Base-by-base conservation (phyloP, 305 asterid species). In the Plantago coronopus region DNA sequence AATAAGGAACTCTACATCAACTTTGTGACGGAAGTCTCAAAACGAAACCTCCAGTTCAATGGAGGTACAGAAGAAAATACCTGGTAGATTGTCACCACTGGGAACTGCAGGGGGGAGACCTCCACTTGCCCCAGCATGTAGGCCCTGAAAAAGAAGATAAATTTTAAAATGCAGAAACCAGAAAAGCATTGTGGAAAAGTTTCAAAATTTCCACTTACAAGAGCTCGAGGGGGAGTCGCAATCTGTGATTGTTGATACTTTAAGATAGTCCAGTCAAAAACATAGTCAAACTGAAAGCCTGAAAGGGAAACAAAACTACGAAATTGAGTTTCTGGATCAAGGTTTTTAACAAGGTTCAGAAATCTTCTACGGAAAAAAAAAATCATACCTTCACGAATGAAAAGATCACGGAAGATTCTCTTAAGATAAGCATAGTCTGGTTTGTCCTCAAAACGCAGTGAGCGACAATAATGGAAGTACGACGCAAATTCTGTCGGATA, bases 401-500 rank as follows among this genome's bases (percentile, higher is more conserved):
- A 93, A 72, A 89, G 96, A 64, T 93, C 99, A 55, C 97, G 89
- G 74, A 93, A 93, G 72, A 87, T 80, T 73, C 95, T 81, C 83
- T 85, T 93, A 63, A 93, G 83, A 82, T 87, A 89, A 65, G 99
- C 89, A 85, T 93, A 93, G 71, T 93, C 99, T 48, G 99, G 99
- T 72, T 89, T 93, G 76, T 85, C 97, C 58, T 89, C 96, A 57
- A 93, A 93, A 46, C 94, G 89, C 49, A 93, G 86, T 21, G 99
- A 89, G 44, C 99, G 99, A n/a, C 99, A 93, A 67, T 87, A 93
- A 72, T 93, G 97, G 68, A 93, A 87, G 74, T 87, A 93, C 45
- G 99, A 93, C 56, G 96, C 97, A 74, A 89, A 85, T 77, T 89
- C 99, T 18, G 94, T 74, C 40, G 99, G 99, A 73, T 83, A 89